Evolutionary conservation across 192 early-diverging fungal genomes (phyloP).

Genomic region (Entomortierella chlamydospora): DNA sequence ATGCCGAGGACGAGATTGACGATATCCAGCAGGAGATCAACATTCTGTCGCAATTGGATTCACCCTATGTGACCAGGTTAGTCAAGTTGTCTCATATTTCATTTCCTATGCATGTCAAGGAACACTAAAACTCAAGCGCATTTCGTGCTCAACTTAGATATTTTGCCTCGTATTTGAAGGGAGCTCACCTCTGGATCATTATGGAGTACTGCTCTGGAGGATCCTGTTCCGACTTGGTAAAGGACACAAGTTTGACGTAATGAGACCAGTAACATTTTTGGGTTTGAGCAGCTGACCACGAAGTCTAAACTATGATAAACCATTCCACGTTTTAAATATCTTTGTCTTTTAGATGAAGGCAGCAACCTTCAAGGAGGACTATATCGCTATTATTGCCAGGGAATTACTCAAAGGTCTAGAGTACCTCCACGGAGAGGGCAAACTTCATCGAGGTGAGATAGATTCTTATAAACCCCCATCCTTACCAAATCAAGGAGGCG

Average conservation of each 20-base stretch:
- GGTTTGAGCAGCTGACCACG: no score
- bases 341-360: conserved; percentile 87
- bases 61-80: conserved; percentile 82
- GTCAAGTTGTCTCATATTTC: not conserved
- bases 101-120: not conserved
- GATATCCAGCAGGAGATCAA: conserved; percentile 98
- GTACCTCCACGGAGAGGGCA: conserved; percentile 91
- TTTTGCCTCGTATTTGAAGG: conserved; percentile 92
- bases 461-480: not conserved
- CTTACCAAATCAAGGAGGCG: not conserved
- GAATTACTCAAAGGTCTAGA: conserved; percentile 92
- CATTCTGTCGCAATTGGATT: conserved; percentile 94
- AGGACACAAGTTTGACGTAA: no score
- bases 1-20: conserved; percentile 97
- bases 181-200: conserved; percentile 94
- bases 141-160: no score
- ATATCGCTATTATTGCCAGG: conserved; percentile 92
- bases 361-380: conserved; percentile 84
- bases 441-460: conserved; percentile 79
- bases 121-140: no score
- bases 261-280: no score
- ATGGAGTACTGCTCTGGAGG: conserved; percentile 98
- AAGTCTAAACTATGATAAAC: no score
- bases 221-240: conserved; percentile 92
- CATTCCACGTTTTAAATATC: no score